Evolutionary conservation across 2,329 filamentous ascomycete species (phyloP).

Genomic region (Rhynchosporium agropyri): DNA sequence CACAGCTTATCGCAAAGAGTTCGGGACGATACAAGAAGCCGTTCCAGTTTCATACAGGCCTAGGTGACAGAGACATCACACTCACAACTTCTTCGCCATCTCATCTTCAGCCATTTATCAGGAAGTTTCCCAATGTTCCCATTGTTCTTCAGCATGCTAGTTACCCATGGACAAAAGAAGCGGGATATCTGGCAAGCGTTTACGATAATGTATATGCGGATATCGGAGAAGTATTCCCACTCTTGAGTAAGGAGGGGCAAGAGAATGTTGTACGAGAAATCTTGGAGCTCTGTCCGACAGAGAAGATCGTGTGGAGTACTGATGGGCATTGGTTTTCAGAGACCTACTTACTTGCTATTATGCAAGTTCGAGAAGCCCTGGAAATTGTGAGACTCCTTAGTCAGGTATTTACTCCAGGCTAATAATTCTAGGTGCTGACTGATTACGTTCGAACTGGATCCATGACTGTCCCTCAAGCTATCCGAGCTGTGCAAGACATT

Average conservation of each 20-base stretch:
- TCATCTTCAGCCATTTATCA: slow-evolving; percentile 73
- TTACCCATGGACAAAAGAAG: slow-evolving; percentile 79
- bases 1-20: slow-evolving; percentile 57
- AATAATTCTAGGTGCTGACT: slow-evolving; percentile 56
- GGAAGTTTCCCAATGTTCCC: slow-evolving; percentile 67
- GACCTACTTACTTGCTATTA: slow-evolving; percentile 72
- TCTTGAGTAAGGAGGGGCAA: slow-evolving; percentile 75
- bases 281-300: slow-evolving; percentile 73
- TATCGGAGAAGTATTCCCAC: slow-evolving; percentile 81
- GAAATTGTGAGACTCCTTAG: slow-evolving; percentile 55
- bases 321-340: slow-evolving; percentile 81
- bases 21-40: slow-evolving; percentile 60
- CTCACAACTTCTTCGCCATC: slow-evolving; percentile 72
- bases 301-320: slow-evolving; percentile 79
- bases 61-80: slow-evolving; percentile 78
- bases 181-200: slow-evolving; percentile 75
- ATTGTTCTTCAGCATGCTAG: slow-evolving; percentile 80
- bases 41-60: slow-evolving; percentile 80
- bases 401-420: slow-evolving; percentile 1
- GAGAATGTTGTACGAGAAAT: slow-evolving; percentile 70
- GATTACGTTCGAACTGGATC: slow-evolving; percentile 68
- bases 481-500: slow-evolving; percentile 65
- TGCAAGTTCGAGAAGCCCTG: slow-evolving; percentile 72
- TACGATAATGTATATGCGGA: slow-evolving; percentile 83
- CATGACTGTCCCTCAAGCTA: slow-evolving; percentile 62